Base-by-base conservation (phyloP, 2,329 filamentous ascomycete genomes). In the Pseudocercospora pini-densiflorae region DNA sequence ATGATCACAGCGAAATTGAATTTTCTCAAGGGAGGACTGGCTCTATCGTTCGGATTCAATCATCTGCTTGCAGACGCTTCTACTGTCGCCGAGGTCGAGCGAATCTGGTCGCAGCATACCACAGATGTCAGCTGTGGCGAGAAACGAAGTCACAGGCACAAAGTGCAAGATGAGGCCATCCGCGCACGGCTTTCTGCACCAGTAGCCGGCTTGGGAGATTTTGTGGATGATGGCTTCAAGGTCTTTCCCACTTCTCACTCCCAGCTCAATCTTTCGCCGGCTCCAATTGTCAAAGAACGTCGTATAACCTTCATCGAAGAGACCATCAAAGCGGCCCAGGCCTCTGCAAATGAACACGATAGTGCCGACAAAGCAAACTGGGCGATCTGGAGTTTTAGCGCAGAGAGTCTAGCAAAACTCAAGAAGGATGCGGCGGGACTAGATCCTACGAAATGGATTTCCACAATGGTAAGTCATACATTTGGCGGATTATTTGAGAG, bases 51-150 rank as follows among this genome's bases (percentile, higher is more conserved):
- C 45, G 65, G 65, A 21, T 61, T 70, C 49, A 71, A 70, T 53
- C 69, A 71, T 59, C 49, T 70, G 9, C 29, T 71, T 12, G 60
- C 62, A 27, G 69, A 71, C 43, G 63, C 59, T 24, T 16, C 61
- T 2, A 45, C 63, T 10, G 53, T 70, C n/a, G 60, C 62, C 23
- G 63, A 68, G 33, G 45, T 71, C 12, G 68, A 70, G 62, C 59
- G 64, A 24, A 62, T 68, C 7, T 70, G 69, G 69, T 66, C 69
- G 5, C 33, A 62, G 27, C 68, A 71, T 47, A 65, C 62, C 47
- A 36, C 63, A 27, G 68, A 71, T 53, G 61, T 66, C 51, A 65
- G 68, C 57, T 49, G 33, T 45, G 64, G 57, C 19, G 19, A 31
- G 14, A 29, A 23, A 33, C 57, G 40, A 14, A 65, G 45, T 21